Base-by-base conservation (phyloP, 257 asterid species). In the Solanum corneliomulleri region DNA sequence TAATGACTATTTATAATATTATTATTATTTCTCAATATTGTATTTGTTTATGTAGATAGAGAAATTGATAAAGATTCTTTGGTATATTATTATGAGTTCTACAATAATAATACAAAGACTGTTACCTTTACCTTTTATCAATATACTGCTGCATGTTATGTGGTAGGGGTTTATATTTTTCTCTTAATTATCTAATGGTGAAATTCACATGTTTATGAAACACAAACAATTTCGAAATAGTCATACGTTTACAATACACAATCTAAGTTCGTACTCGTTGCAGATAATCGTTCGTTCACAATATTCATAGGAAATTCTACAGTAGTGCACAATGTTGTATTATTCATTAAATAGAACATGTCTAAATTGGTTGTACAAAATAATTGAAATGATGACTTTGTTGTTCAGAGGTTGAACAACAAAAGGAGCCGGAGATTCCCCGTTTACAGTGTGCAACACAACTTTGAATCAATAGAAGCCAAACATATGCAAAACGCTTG, bases 401-500 rank as follows among this genome's bases (percentile, higher is more conserved):
- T 21, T 89, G 91, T 88, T 85, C 81, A 70, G 87, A 89, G 91
- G 83, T 85, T 77, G 89, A 89, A 88, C 92, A n/a, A 62, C 88
- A 89, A 35, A 35, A 89, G 23, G 13, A 0, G 35, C 35, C 75
- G 49, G 75, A 11, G 82, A 41, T 68, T 47, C 64, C 33, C 70
- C n/a, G 37, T 58, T 89, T 89, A 96, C 60, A 94, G 91, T 1
- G 97, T 91, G 94, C 99, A 97, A 90, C 99, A 97, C 88, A 96
- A 93, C 85, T 97, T 97, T 8, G 98, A 92, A 88, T 95, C 98
- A 74, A 97, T 94, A 56, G 98, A 95, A 75, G 98, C 98, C 94
- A 97, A 91, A 81, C 95, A 93, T 88, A 97, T 93, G 93, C 97
- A 94, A 89, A 97, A 95, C 29, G 99, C 99, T 91, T 95, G 99